Conservation (phyloP, 495 filamentous ascomycete species). For the Lasiosphaeris hirsuta region DNA sequence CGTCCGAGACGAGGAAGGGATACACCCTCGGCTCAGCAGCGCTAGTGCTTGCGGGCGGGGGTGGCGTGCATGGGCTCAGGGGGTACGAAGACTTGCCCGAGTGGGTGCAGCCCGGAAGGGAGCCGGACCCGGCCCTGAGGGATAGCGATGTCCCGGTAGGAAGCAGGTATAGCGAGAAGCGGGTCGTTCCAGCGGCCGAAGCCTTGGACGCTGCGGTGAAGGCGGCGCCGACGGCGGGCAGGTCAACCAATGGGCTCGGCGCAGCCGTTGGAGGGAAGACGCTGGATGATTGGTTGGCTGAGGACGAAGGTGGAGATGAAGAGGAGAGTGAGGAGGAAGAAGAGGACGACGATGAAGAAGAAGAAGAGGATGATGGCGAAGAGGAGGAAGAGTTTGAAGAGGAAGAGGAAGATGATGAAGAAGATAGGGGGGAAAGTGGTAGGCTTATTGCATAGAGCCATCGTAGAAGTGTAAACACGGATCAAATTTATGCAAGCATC, state of each 20-base stretch:
- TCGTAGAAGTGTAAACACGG: no score
- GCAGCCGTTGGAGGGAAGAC: slow-evolving; percentile 58
- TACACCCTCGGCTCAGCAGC: slow-evolving; percentile 79
- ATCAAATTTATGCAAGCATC: no score
- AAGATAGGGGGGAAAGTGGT: slow-evolving; percentile 44
- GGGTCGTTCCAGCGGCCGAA: slow-evolving; percentile 58
- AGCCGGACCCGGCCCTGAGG: slow-evolving; percentile 74
- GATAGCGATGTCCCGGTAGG: slow-evolving; percentile 38
- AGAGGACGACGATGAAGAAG: slow-evolving; percentile 48
- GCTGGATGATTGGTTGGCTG: slow-evolving; percentile 85
- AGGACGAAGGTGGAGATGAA: slow-evolving; percentile 57
- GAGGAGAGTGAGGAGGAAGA: slow-evolving; percentile 53
- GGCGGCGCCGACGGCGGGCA: slow-evolving; percentile 41
- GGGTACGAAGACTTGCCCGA: slow-evolving; percentile 78
- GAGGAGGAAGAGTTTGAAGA: slow-evolving; percentile 13
- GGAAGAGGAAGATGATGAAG: slow-evolving; percentile 24
- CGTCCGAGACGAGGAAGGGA: slow-evolving; percentile 72
- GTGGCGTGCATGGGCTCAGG: slow-evolving; percentile 61
- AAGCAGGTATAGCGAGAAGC: slow-evolving; percentile 40
- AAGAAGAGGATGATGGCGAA: slow-evolving; percentile 18
- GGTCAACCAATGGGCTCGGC: slow-evolving; percentile 31
- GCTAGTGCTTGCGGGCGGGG: slow-evolving; percentile 74
- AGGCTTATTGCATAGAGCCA: slow-evolving; percentile 9
- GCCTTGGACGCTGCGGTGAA: slow-evolving; percentile 58
- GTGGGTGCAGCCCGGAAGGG: slow-evolving; percentile 77